Percentiles rank a stretch among this genome's conserved stretches.
Conservation (phyloP, 257 asterid genomes). For the Lavandula angustifolia region DNA sequence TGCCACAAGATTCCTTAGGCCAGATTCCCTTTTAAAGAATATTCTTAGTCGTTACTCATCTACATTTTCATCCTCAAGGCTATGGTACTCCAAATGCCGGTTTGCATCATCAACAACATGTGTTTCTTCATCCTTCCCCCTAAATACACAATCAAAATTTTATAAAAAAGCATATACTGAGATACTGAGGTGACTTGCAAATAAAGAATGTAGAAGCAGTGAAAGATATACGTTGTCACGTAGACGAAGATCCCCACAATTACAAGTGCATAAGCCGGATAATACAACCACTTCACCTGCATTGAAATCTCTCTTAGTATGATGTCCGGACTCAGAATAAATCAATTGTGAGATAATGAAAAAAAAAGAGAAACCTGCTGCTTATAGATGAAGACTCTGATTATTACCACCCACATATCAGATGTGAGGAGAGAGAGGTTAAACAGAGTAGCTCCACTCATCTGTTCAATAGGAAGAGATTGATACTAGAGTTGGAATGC, state of each 20-base stretch:
- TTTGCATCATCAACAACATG: not conserved
- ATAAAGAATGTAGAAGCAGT: not conserved
- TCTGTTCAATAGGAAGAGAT: conserved; percentile 37
- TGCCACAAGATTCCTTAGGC: too few species aligned
- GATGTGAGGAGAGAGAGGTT: conserved; percentile 70
- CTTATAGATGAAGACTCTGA: conserved; percentile 61
- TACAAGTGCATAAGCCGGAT: conserved; percentile 20
- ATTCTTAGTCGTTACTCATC: too few species aligned
- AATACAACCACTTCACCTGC: conserved; percentile 24
- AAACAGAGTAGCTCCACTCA: conserved; percentile 62
- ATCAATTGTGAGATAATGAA: too few species aligned
- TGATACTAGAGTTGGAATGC: too few species aligned
- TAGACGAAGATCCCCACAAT: conserved; percentile 13
- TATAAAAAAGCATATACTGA: not conserved
- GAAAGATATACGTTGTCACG: conserved; percentile 1
- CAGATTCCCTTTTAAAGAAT: too few species aligned
- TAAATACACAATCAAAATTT: not conserved
- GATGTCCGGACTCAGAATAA: too few species aligned
- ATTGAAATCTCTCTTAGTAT: too few species aligned
- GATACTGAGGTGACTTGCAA: not conserved
- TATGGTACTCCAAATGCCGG: not conserved
- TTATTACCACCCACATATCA: conserved; percentile 63
- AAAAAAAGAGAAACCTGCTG: conserved; percentile 39
- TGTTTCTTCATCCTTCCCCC: conserved; percentile 9
- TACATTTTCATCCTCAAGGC: not conserved